These are phyloP conservation scores for Leccinum ochraceum DNA, from an alignment of 768 basidiomycete species.

Conservation along the genomic window DNA sequence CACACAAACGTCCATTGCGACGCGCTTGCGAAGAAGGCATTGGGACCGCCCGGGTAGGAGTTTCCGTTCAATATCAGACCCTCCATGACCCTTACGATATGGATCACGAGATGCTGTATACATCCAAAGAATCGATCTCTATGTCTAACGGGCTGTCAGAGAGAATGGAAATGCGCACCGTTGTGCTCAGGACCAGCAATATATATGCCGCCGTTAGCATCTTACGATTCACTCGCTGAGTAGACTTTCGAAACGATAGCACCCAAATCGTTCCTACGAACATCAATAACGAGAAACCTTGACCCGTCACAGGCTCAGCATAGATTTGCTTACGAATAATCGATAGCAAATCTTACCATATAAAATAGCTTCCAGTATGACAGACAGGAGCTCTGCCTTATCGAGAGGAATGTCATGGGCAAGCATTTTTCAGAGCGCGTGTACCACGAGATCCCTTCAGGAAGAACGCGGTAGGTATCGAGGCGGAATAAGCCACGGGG, in stretches of 20 bases:
- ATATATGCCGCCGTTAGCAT: constrained; percentile 28
- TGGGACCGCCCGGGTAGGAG: constrained; percentile 2
- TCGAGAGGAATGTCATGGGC: background rate
- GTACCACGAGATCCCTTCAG: background rate
- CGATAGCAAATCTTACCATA: constrained; percentile 14
- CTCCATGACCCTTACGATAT: constrained; percentile 25
- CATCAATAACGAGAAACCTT: constrained; percentile 40
- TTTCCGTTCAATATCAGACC: constrained; percentile 29
- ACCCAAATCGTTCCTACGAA: constrained; percentile 33
- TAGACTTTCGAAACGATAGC: constrained; percentile 9
- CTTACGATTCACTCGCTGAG: constrained; percentile 15
- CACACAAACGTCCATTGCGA: background rate
- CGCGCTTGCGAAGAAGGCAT: too few relatives aligned
- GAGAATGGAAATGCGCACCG: constrained; percentile 16
- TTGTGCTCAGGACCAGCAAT: constrained; percentile 33
- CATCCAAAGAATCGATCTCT: background rate
- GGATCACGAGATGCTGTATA: constrained; percentile 28
- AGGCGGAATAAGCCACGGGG: background rate
- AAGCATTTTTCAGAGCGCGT: background rate
- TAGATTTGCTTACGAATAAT: background rate
- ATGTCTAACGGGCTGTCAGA: background rate
- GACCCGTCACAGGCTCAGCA: background rate
- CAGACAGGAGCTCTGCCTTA: background rate
- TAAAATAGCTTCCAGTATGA: constrained; percentile 18
- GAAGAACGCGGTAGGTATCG: background rate